Base-by-base conservation (phyloP, 495 filamentous ascomycete genomes). In the Beverwykella pulmonaria region DNA sequence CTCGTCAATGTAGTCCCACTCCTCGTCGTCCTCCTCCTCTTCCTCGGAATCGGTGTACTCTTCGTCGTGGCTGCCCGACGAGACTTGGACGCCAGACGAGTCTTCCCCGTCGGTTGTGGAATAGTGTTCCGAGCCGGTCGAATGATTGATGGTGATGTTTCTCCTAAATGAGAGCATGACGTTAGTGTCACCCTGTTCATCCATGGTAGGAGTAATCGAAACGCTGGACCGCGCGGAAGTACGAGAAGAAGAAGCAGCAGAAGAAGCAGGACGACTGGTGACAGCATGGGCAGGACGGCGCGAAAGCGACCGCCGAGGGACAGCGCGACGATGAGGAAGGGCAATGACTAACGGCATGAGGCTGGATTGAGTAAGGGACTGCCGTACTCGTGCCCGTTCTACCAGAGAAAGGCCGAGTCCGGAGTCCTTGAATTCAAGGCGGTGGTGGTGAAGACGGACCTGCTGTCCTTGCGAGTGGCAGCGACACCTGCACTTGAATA, bases 1-100 rank as follows among this genome's bases (percentile, higher is more conserved):
- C 32, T 70, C 74, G 75, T 78, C 76, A 48, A 74, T 71, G 57
- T 75, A 71, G 49, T 74, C 74, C 69, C 59, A 74, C 20, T 63
- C 67, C 22, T 64, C 63, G 49, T 67, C 67, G 19, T 72, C 70
- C 26, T 65, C 59, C 46, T 64, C 63, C 44, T 67, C 71, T 36
- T 67, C 69, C n/a, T 65, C 62, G 23, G 58, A 57, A 9, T 69
- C 69, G 47, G 60, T 53, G 56, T 66, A 68, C 27, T 73, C 63
- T 26, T 67, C 67, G 26, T 71, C 68, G 34, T 74, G 46, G 61
- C 53, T 61, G 64, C 61, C 65, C 36, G 67, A 59, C 64, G 71
- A 71, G 34, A 70, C 63, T 34, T 70, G 67, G 29, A 73, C 67
- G 32, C 68, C 71, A 15, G 70, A 72, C 20, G 60, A 62, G 46